Base-by-base conservation (phyloP, 1,139 yeast genomes). In the Candida glucosophila region DNA sequence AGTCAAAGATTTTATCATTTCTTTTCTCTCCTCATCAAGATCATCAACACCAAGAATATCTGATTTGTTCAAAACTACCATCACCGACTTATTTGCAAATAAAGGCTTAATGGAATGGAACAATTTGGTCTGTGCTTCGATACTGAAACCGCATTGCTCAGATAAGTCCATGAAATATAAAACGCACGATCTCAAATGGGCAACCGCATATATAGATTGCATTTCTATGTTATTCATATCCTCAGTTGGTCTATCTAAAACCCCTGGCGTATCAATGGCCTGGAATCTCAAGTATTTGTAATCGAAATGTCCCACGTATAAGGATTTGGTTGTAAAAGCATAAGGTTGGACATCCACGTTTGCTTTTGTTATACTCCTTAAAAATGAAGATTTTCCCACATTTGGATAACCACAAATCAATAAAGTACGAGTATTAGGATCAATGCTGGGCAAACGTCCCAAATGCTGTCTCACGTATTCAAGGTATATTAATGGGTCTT, bases 211-310 rank as follows among this genome's bases (percentile, higher is more conserved):
- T 49, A 90, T 88, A 30, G 95, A 80, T 65, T 90, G 99, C 98
- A 90, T 90, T 67, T 90, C 99, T 55, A 90, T 92, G 60, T 92
- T 90, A 66, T 88, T 92, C 99, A 90, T 92, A 55, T 90, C 97
- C 57, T 90, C 99, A 24, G 97, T 86, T 34, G 98, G 98, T 58
- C 97, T 79, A 58, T 90, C 99, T 52, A 90, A 67, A 48, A 90
- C 88, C 67, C 99, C 99, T 15, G 99, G 99, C 17, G 99, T 90
- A 58, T 90, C 99, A 49, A 90, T 90, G 30, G 97, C 98, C 64
- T 90, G 99, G 67, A 90, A 90, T 49, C 99, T 71, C 50, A 90
- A 67, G 58, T 90, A 92, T 62, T 90, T 90, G 67, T 90, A 90
- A 59, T 90, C 99, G 55, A 90, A 90, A 60, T 88, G 97, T 38